phyloP scores from a whole-genome alignment of 441 rosid genomes.

The Corymbia calophylla region DNA sequence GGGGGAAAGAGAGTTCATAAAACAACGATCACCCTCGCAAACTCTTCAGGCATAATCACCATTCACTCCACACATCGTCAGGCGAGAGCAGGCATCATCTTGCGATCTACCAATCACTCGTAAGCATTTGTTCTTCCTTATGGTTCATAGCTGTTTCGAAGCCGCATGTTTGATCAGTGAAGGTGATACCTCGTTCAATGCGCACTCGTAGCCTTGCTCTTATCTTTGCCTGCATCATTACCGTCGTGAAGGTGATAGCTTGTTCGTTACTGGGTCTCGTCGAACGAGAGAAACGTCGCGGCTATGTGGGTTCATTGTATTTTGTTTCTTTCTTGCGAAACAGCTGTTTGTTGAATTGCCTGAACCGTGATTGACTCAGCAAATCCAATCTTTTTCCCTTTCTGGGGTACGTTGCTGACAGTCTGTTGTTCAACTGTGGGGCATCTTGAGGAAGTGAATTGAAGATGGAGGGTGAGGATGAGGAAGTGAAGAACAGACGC shows the following conservation, averaged over 20 bases:
- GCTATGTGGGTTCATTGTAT: neutral
- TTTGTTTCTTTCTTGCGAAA: neutral
- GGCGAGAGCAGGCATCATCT: neutral
- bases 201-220: neutral
- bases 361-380: neutral
- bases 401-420: neutral
- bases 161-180: neutral
- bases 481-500: slow-evolving; percentile 58
- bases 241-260: neutral
- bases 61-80: neutral
- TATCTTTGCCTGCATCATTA: neutral
- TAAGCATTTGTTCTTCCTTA: neutral
- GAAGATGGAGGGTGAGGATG: slow-evolving; percentile 52
- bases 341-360: slow-evolving; percentile 27
- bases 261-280: neutral
- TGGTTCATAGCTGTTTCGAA: neutral
- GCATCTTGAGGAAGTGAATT: neutral
- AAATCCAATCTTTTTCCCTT: neutral
- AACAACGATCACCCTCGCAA: neutral
- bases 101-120: neutral
- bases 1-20: neutral
- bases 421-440: neutral
- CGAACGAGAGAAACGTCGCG: neutral
- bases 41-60: neutral
- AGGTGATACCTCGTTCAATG: neutral